Evolutionary conservation across 2,329 filamentous ascomycete genomes (phyloP).

Genomic region (Alternaria gaisen): DNA sequence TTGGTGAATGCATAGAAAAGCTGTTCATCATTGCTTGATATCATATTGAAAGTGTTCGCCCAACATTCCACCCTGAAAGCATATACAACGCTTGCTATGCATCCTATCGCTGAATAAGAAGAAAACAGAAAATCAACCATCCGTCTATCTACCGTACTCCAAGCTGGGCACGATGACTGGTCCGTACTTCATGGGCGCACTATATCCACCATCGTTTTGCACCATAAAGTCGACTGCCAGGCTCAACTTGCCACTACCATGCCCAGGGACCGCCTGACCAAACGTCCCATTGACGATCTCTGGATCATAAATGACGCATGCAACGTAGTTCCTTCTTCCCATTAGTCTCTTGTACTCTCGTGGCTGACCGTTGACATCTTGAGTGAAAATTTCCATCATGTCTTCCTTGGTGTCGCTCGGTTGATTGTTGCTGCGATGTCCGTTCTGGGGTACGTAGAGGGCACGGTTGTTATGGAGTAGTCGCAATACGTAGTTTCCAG

Average conservation of each 20-base stretch:
- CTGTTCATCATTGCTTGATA: constrained; percentile 3
- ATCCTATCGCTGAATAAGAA: constrained; percentile 23
- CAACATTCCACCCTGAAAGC: constrained; percentile 4
- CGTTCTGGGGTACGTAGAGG: constrained; percentile 90
- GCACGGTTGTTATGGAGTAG: constrained; percentile 95
- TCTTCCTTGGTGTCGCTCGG: constrained; percentile 96
- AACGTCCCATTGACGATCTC: constrained; percentile 69
- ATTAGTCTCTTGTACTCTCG: constrained; percentile 92
- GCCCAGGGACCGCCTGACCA: constrained; percentile 50
- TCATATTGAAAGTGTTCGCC: neutral
- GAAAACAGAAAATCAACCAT: constrained; percentile 1
- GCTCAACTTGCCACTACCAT: constrained; percentile 68
- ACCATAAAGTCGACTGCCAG: constrained; percentile 97
- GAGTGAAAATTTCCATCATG: constrained; percentile 99
- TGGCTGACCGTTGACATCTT: constrained; percentile 83
- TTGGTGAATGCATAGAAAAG: neutral
- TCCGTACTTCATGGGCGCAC: constrained; percentile 90
- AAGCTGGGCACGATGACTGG: constrained; percentile 88
- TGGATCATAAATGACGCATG: constrained; percentile 93
- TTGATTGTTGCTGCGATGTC: constrained; percentile 72
- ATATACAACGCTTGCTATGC: constrained; percentile 35
- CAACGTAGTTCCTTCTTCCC: constrained; percentile 90
- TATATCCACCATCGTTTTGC: constrained; percentile 85
- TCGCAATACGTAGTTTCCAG: constrained; percentile 85
- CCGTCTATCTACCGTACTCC: constrained; percentile 58